Percentiles rank a stretch among this genome's conserved stretches.
Conservation (phyloP, 768 basidiomycete species). For the Leccinum aurantiacum region DNA sequence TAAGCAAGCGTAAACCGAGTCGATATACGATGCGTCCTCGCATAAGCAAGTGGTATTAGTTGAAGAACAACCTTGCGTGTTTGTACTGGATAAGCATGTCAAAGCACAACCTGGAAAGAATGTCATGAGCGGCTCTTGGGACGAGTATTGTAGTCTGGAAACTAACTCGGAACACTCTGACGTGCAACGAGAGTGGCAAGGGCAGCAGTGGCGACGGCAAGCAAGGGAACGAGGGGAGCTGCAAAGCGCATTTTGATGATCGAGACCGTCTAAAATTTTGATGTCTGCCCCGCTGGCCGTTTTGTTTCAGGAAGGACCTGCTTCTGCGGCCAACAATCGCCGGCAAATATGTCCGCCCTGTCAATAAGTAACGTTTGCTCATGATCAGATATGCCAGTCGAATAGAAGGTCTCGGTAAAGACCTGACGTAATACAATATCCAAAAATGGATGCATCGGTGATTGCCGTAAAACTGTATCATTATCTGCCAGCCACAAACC, state of each 20-base stretch:
- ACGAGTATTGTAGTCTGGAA: not conserved
- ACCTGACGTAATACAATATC: no score
- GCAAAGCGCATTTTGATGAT: slow-evolving; percentile 19
- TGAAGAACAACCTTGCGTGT: slow-evolving; percentile 44
- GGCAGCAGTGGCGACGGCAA: slow-evolving; percentile 13
- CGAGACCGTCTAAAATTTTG: not conserved
- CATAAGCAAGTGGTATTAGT: slow-evolving; percentile 63
- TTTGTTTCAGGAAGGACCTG: not conserved
- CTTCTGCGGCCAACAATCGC: not conserved
- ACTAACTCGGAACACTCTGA: slow-evolving; percentile 27
- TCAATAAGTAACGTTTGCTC: not conserved
- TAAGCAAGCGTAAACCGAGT: slow-evolving; percentile 50
- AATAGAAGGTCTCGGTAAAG: no score
- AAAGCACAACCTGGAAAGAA: slow-evolving; percentile 48
- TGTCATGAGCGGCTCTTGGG: not conserved
- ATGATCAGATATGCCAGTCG: not conserved
- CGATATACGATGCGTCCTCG: slow-evolving; percentile 45
- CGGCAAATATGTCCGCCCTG: not conserved
- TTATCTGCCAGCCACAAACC: slow-evolving; percentile 55
- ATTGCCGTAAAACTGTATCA: slow-evolving; percentile 39
- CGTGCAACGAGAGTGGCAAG: slow-evolving; percentile 22
- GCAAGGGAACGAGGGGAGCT: slow-evolving; percentile 14
- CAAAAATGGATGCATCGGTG: slow-evolving; percentile 24
- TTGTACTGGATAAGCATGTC: slow-evolving; percentile 46
- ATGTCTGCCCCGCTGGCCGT: not conserved